phyloP scores from a whole-genome alignment of 2,329 filamentous ascomycete species.

The Diaporthe velutina region DNA sequence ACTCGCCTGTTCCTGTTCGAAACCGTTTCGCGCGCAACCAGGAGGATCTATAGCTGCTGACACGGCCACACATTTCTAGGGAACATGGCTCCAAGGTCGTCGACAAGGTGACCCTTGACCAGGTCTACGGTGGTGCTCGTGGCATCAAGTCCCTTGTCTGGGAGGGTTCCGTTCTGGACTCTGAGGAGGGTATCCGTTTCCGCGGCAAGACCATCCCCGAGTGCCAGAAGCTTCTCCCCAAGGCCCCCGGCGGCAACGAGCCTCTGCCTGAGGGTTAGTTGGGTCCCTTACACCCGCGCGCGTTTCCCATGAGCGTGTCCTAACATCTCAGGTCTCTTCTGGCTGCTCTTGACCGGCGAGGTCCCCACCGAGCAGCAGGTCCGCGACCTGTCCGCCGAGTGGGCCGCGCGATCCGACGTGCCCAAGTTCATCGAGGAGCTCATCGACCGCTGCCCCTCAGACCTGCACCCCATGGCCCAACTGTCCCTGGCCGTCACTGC shows the following conservation, averaged over 20 bases:
- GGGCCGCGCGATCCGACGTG: slow-evolving; percentile 96
- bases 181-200: slow-evolving; percentile 99
- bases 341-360: slow-evolving; percentile 98
- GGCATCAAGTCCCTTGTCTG: slow-evolving; percentile 99
- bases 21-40: slow-evolving; percentile 32
- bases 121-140: slow-evolving; percentile 99
- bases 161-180: slow-evolving; percentile 98
- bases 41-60: slow-evolving; percentile 44
- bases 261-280: slow-evolving; percentile 89
- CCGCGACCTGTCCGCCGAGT: slow-evolving; percentile 96
- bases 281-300: not conserved
- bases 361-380: slow-evolving; percentile 98
- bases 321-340: slow-evolving; percentile 84
- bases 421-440: slow-evolving; percentile 99
- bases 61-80: slow-evolving; percentile 59
- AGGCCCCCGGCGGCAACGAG: slow-evolving; percentile 96
- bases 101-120: slow-evolving; percentile 98
- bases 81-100: slow-evolving; percentile 96
- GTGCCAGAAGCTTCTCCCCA: slow-evolving; percentile 97
- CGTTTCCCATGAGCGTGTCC: not conserved
- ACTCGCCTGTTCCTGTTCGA: slow-evolving; percentile 38
- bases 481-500: slow-evolving; percentile 98
- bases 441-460: slow-evolving; percentile 98
- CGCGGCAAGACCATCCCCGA: slow-evolving; percentile 99
- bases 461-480: slow-evolving; percentile 99